Evolutionary conservation across 2,329 filamentous ascomycete species (phyloP), one percentile per base, ranked within the genome.

Genomic region (Ampelomyces quisqualis): DNA sequence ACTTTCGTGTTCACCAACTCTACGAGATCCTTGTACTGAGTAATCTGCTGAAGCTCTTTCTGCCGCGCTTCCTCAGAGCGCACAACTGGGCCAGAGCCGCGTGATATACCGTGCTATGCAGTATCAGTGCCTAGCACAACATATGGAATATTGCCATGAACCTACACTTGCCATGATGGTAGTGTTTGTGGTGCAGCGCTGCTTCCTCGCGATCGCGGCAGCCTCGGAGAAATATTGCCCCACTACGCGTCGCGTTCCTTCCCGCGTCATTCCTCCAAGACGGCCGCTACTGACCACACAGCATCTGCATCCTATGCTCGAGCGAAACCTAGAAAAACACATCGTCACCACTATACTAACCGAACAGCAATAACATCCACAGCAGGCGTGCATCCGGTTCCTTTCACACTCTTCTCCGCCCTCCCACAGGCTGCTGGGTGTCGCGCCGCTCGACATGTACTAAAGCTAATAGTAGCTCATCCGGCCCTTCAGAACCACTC

Each of bases 31-130:
- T 81, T 83, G 70, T 95, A 95, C 50, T 82, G 79, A 42, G 77
- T 72, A 59, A 96, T 95, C 68, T 86, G 86, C 55, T 81, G 79
- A 40, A 82, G 76, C 67, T 94, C 88, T 66, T 83, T 80, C 53
- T 81, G 76, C 43, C 80, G 79, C 62, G 86, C 81, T 63, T 88
- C 81, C 57, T 86, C 82, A 55, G 85, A 86, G 58, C 77, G 74
- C 47, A 73, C 70, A 39, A 78, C 76, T 47, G 80, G 77, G 26
- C 57, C 64, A 21, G 69, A 59, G 24, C 64, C 60, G 62, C 90
- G 86, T 60, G 87, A 80, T 67, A 94, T 79, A 64, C 88, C 89
- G 78, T 96, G 90, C 89, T 95, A 71, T 7, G 30, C 13, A 14
- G 9, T n/a, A 43, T 65, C 22, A 65, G 52, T 31, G 8, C n/a